Evolutionary conservation across 352 stramenopile species (phyloP), one percentile per base, ranked within the genome.

Genomic region (Phytophthora fragariae): DNA sequence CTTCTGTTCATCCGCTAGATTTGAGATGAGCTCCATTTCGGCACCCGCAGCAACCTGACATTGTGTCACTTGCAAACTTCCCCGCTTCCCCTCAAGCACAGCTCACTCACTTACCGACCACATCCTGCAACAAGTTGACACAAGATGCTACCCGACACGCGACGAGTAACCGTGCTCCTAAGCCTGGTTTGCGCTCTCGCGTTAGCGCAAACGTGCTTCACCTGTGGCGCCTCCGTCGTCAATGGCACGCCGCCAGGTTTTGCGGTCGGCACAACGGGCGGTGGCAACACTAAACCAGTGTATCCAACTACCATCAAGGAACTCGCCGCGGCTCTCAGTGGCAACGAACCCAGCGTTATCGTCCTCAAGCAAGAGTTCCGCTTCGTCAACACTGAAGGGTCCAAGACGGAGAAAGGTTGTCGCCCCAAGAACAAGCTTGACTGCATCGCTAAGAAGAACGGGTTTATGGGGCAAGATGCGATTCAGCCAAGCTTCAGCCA

Each of bases 381-480:
- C 44, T 90, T 87, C 60, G 62, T 72, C 21, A 75, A 71, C 14
- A 73, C 78, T 0, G 83, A 89, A 57, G 80, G 80, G 6, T 76
- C 60, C 10, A 86, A 70, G 24, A 86, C 78, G 9, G 80, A 88
- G 62, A 65, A 62, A 2, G 82, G 75, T 2, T 87, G 82, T 49
- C 76, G 74, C n/a, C 73, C 70, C 3, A 66, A 77, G 24, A 79
- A 75, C 65, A 79, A 72, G 11, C 68, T 72, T 9, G 56, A 75
- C 19, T 90, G 82, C n/a, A 57, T 86, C 39, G 75, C 70, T 52
- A 83, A 85, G 70, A 83, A 85, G 44, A 84, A 86, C 50, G 79
- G 75, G 19, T 79, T 78, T 66, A 54, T 80, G 62, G 73, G 75
- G 15, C 82, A 89, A 67, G 75, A 89, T 15, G 68, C 79, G 57